phyloP scores from a whole-genome alignment of 129 eudicot genomes.

The Calendula officinalis region DNA sequence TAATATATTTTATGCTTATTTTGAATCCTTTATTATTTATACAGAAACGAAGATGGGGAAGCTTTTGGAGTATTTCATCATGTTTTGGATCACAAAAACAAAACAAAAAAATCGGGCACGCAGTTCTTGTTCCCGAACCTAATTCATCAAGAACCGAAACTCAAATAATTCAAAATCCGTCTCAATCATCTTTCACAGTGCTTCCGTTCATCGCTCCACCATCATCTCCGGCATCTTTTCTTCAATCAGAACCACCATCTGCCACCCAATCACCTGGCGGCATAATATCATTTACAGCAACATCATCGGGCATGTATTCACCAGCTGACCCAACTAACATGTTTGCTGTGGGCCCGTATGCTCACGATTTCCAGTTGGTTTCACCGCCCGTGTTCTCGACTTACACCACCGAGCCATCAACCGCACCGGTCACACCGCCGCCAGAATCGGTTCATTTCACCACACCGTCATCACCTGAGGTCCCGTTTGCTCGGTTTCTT shows the following conservation, averaged over 20 bases:
- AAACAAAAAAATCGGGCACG: constrained; percentile 65
- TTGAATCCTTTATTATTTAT: constrained; percentile 1
- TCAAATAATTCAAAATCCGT: constrained; percentile 32
- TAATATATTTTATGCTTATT: constrained; percentile 3
- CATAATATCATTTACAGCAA: constrained; percentile 48
- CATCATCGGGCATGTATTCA: constrained; percentile 70
- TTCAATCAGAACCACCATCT: constrained; percentile 83
- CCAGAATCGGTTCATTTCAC: constrained; percentile 88
- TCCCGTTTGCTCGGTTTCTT: constrained; percentile 94
- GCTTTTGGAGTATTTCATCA: constrained; percentile 67
- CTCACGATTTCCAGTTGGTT: constrained; percentile 85
- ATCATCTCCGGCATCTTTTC: constrained; percentile 93
- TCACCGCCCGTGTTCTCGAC: constrained; percentile 93
- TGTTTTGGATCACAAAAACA: constrained; percentile 80
- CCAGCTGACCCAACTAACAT: constrained; percentile 78
- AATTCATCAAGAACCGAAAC: constrained; percentile 38
- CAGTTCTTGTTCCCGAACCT: constrained; percentile 67
- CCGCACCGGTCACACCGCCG: constrained; percentile 97
- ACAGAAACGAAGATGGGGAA: constrained; percentile 88
- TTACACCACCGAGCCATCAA: constrained; percentile 90
- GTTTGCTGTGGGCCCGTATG: constrained; percentile 89
- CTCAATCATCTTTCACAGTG: constrained; percentile 47
- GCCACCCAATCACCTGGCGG: constrained; percentile 73
- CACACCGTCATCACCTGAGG: constrained; percentile 98
- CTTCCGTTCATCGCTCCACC: constrained; percentile 94